Evolutionary conservation across 2,329 filamentous ascomycete species (phyloP).

Genomic region (Phialophora expanda): DNA sequence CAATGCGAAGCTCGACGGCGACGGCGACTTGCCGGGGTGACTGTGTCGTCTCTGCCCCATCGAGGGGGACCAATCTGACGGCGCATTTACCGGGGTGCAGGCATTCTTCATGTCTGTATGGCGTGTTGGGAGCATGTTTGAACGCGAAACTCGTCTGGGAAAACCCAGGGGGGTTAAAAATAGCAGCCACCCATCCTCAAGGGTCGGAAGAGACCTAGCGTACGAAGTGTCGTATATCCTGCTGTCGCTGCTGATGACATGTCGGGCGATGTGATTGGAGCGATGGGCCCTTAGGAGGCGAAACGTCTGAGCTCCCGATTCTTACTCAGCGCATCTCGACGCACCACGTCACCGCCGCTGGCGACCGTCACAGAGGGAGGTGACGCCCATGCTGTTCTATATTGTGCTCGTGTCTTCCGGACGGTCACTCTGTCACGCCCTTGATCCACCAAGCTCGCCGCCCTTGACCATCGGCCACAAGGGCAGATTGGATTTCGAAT

Average conservation of each 20-base stretch:
- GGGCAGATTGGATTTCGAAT: neutral
- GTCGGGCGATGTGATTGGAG: neutral
- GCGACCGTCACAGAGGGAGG: neutral
- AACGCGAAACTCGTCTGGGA: neutral
- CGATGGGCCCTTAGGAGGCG: neutral
- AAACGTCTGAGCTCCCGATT: neutral
- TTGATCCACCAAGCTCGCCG: neutral
- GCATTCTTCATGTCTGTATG: neutral
- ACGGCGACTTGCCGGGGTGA: neutral
- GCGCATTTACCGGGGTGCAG: conserved; percentile 1
- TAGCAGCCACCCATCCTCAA: neutral
- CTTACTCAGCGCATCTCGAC: neutral
- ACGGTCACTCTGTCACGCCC: neutral
- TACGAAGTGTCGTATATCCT: neutral
- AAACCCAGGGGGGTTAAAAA: neutral
- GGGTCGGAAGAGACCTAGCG: neutral
- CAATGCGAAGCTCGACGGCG: neutral
- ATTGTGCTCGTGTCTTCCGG: too few relatives aligned
- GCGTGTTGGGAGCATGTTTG: neutral
- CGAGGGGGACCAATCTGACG: conserved; percentile 15
- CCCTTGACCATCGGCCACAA: neutral
- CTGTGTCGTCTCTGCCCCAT: neutral
- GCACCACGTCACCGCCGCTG: neutral
- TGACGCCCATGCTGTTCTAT: neutral
- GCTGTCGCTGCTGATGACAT: neutral